phyloP scores from a whole-genome alignment of 441 rosid genomes.

The Geranium incanum region DNA sequence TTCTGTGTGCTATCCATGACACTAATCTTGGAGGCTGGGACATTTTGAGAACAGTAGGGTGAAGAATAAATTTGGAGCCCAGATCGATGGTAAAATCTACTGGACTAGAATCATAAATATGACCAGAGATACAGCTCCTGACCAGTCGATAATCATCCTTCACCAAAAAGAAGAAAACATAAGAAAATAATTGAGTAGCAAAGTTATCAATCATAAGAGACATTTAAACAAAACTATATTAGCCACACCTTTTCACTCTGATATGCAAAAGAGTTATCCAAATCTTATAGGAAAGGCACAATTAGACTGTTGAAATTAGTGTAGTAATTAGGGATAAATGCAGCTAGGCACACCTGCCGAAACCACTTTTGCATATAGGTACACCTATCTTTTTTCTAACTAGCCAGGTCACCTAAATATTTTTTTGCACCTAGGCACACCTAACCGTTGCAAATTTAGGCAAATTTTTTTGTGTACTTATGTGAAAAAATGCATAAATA shows the following conservation, averaged over 20 bases:
- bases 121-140: slow-evolving; percentile 65
- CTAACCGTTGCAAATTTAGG: too few species aligned
- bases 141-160: slow-evolving; percentile 67
- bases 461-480: too few species aligned
- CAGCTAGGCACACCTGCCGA: too few species aligned
- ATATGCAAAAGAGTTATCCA: not conserved
- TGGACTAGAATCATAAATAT: slow-evolving; percentile 73
- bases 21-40: slow-evolving; percentile 61
- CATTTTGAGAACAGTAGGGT: slow-evolving; percentile 60
- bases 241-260: not conserved
- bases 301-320: not conserved
- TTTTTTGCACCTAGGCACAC: too few species aligned
- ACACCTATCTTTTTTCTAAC: too few species aligned
- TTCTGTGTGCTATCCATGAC: slow-evolving; percentile 61
- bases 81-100: slow-evolving; percentile 82
- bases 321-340: not conserved
- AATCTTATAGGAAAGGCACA: not conserved
- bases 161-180: slow-evolving; percentile 17
- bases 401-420: too few species aligned
- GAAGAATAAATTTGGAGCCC: slow-evolving; percentile 58
- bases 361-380: too few species aligned
- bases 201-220: not conserved
- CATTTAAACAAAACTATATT: not conserved
- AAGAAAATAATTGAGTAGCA: not conserved
- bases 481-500: too few species aligned